Base-by-base conservation (phyloP, 768 basidiomycete genomes). In the Pleurotus giganteus region DNA sequence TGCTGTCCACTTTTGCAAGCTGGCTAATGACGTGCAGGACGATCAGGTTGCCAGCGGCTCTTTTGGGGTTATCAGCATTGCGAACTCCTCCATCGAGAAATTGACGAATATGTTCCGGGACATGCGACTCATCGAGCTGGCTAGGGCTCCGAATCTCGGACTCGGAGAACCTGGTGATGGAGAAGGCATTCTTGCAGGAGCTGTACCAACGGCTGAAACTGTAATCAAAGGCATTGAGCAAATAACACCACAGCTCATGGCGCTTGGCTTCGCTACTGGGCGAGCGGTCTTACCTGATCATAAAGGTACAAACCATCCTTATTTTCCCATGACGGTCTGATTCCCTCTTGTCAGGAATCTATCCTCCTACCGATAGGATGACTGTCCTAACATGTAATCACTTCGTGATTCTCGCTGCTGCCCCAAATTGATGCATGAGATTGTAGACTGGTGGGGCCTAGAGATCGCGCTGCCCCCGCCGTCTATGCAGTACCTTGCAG, bases 391-490 rank as follows among this genome's bases (percentile, higher is more conserved):
- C 90, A 12, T 93, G 90, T 91, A 66, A 69, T 6, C 28, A 43
- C 29, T 39, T 43, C 34, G 52, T 53, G 1, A 19, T 41, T 23
- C 5, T 24, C 5, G 31, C 2, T 27, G 54, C 51, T 1, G 17
- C 31, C 34, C 45, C 28, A 56, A 37, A 13, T 44, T 55, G 44
- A 44, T 39, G 54, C 21, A 55, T 21, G 46, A 46, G 34, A 41
- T 53, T 6, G 53, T 58, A 93, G 91, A 93, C 68, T 94, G 92
- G 92, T 95, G 92, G 92, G 92, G 92, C 12, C 73, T 91, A 11
- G 92, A 95, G 64, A 53, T 94, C 0, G 77, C 84, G 31, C 74
- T 95, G 24, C 92, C 93, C 3, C 80, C 85, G 17, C 80, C 90
- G 1, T 81, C 89, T 1, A 62, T 95, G 31, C 65, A 63, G 26